phyloP scores from a whole-genome alignment of 1,284 basidiomycete genomes.

The Ceratobasidium sp. region DNA sequence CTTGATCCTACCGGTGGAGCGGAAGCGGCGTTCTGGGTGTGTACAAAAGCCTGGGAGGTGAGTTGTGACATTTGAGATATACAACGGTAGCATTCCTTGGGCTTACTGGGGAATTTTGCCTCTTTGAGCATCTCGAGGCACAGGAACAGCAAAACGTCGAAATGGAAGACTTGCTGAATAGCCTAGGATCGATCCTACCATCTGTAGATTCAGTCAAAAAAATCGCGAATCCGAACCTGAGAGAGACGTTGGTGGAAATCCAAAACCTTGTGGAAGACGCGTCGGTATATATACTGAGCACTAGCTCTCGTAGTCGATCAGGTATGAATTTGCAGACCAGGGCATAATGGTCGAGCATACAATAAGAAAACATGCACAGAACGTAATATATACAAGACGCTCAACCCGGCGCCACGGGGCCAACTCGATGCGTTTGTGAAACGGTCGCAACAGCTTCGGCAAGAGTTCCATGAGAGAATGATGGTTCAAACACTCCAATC shows the following conservation, averaged over 20 bases:
- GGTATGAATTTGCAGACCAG: no score
- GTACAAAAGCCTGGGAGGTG: background rate
- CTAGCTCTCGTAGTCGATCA: no score
- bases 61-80: no score
- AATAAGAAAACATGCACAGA: background rate
- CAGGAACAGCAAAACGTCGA: background rate
- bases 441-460: background rate
- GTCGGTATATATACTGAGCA: background rate
- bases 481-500: background rate
- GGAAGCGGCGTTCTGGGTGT: background rate
- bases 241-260: no score
- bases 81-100: no score
- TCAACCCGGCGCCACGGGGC: background rate
- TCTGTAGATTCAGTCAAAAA: background rate
- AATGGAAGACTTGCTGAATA: background rate
- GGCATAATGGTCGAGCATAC: no score
- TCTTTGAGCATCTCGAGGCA: slow-evolving; percentile 9
- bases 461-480: background rate
- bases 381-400: background rate
- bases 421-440: background rate
- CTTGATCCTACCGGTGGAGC: background rate
- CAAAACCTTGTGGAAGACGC: no score
- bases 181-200: background rate
- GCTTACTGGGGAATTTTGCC: no score
- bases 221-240: background rate